These are phyloP conservation scores for Moesziomyces globuligerus DNA, from an alignment of 1,284 basidiomycete genomes.

Conservation along the genomic window DNA sequence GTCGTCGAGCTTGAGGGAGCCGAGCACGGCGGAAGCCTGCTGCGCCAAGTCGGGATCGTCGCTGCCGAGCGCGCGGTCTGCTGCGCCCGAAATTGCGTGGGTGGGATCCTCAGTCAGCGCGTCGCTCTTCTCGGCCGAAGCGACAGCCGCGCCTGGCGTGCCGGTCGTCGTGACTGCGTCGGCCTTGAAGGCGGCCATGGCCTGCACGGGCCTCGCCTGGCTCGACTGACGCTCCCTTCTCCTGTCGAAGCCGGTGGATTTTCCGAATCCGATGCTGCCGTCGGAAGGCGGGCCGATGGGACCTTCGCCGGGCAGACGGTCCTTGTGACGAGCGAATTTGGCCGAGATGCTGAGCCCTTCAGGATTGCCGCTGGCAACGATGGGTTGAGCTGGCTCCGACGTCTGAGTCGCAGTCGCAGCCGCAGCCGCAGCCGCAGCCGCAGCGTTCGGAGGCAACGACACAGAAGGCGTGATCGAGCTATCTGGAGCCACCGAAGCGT, in stretches of 20 bases:
- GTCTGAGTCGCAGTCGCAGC: background rate
- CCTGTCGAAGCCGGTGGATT: conserved; percentile 48
- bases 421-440: conserved; percentile 3
- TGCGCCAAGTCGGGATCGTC: conserved; percentile 46
- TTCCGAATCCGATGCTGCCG: conserved; percentile 59
- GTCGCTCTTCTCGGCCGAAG: conserved; percentile 2
- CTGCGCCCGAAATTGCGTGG: conserved; percentile 4
- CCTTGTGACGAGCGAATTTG: conserved; percentile 49
- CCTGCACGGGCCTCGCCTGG: conserved; percentile 12
- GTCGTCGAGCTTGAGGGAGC: conserved; percentile 53
- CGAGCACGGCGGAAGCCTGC: conserved; percentile 50
- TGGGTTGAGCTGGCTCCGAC: conserved; percentile 29
- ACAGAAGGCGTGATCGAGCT: too few relatives aligned
- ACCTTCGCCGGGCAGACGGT: conserved; percentile 56
- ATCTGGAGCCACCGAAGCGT: conserved; percentile 18
- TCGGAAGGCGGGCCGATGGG: conserved; percentile 61
- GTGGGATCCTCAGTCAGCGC: background rate
- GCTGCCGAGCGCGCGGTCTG: conserved; percentile 15
- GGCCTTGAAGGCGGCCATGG: conserved; percentile 1
- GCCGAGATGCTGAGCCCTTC: conserved; percentile 47
- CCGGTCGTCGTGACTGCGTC: conserved; percentile 4
- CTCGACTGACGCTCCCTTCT: conserved; percentile 43
- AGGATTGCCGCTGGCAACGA: conserved; percentile 41
- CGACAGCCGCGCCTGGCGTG: background rate
- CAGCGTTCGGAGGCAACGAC: conserved; percentile 2